Conservation (phyloP, 2,329 filamentous ascomycete genomes). For the Tricladium varicosporioides region DNA sequence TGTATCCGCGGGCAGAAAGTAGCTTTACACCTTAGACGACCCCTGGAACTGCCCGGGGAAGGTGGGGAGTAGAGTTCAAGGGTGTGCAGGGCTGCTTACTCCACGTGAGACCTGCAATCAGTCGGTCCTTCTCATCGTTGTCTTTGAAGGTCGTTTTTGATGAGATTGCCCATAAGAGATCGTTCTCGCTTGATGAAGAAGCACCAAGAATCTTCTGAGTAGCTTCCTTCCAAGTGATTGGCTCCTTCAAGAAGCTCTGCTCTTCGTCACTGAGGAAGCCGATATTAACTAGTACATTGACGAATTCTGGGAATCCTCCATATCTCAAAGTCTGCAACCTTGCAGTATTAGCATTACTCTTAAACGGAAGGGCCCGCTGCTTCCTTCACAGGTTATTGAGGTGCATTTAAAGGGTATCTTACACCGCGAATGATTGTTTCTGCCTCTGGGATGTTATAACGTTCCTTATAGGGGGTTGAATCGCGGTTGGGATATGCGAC, state of each 20-base stretch:
- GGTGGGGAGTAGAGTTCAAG: too few relatives aligned
- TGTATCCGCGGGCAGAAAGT: too few relatives aligned
- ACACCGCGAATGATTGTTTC: constrained; percentile 71
- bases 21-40: too few relatives aligned
- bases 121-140: constrained; percentile 66
- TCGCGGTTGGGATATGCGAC: constrained; percentile 94
- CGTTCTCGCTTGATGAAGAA: constrained; percentile 60
- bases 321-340: background rate
- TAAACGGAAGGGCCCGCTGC: too few relatives aligned
- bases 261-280: constrained; percentile 79
- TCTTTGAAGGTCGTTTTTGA: constrained; percentile 72
- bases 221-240: constrained; percentile 80
- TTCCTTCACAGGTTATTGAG: too few relatives aligned
- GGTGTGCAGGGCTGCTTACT: too few relatives aligned
- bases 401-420: constrained; percentile 39
- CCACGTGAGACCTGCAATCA: constrained; percentile 73
- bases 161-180: constrained; percentile 70
- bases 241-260: constrained; percentile 61
- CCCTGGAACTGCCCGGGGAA: too few relatives aligned
- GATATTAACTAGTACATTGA: constrained; percentile 83
- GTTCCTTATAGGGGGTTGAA: constrained; percentile 64
- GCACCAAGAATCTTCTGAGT: constrained; percentile 75
- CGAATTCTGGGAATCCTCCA: constrained; percentile 56
- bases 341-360: too few relatives aligned
- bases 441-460: constrained; percentile 86